A percentile compares a stretch with the other conserved stretches of the same genome.
Evolutionary conservation across 2,329 filamentous ascomycete genomes (phyloP).

Genomic region (Rutstroemia sp.): DNA sequence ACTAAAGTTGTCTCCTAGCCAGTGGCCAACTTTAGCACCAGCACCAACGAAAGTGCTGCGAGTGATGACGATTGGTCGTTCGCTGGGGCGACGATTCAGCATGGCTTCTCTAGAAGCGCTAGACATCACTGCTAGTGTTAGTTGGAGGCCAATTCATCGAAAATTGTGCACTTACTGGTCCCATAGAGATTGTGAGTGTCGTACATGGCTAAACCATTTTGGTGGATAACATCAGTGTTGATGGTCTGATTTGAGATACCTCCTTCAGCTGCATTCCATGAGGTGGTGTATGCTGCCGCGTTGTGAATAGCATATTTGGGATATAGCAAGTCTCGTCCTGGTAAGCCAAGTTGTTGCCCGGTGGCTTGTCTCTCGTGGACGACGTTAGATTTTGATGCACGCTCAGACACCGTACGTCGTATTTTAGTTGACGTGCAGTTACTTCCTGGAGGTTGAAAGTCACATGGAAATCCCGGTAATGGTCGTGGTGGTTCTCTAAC

Average conservation of each 20-base stretch:
- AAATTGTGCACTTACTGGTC: constrained; percentile 37
- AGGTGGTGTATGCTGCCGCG: constrained; percentile 42
- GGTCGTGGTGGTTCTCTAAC: constrained; percentile 55
- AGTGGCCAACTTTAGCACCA: constrained; percentile 55
- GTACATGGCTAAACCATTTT: constrained; percentile 60
- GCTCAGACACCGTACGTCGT: constrained; percentile 10
- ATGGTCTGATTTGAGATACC: constrained; percentile 52
- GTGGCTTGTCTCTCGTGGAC: constrained; percentile 15
- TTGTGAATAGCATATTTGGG: constrained; percentile 62
- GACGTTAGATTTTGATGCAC: not conserved
- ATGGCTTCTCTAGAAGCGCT: constrained; percentile 57
- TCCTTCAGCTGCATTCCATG: constrained; percentile 37
- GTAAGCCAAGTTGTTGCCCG: constrained; percentile 47
- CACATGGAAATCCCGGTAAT: constrained; percentile 60
- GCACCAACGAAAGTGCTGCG: constrained; percentile 70
- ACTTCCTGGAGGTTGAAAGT: constrained; percentile 53
- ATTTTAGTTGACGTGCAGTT: constrained; percentile 28
- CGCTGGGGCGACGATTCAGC: constrained; percentile 52
- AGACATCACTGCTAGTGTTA: constrained; percentile 53
- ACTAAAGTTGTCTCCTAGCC: constrained; percentile 52
- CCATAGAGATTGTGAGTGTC: constrained; percentile 76
- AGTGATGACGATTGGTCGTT: constrained; percentile 66
- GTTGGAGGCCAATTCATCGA: not conserved
- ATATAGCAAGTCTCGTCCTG: constrained; percentile 54
- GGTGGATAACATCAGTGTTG: constrained; percentile 59